Percentiles rank a stretch among this genome's conserved stretches.
Conservation (phyloP, 1,139 yeast genomes). For the Saccharomyces hybrid region DNA sequence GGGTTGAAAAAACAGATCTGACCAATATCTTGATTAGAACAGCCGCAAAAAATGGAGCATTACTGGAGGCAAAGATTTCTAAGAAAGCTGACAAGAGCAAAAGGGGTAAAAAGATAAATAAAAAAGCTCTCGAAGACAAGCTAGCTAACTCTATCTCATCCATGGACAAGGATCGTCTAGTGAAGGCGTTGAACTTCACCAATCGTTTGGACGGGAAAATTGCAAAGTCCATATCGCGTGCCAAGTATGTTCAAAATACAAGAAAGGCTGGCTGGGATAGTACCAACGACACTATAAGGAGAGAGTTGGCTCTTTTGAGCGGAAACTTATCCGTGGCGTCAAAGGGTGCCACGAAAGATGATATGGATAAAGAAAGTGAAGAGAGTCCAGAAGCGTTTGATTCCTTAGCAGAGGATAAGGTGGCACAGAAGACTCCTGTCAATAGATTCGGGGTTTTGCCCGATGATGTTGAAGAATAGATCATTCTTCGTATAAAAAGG, state of each 20-base stretch:
- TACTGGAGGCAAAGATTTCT: slow-evolving; percentile 50
- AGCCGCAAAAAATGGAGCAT: slow-evolving; percentile 53
- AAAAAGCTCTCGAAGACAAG: slow-evolving; percentile 32
- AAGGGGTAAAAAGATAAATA: slow-evolving; percentile 29
- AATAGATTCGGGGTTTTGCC: slow-evolving; percentile 44
- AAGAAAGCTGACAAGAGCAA: slow-evolving; percentile 35
- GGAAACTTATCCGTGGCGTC: background rate
- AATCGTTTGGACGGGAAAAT: slow-evolving; percentile 57
- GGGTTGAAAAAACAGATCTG: slow-evolving; percentile 50
- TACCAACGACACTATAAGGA: slow-evolving; percentile 45
- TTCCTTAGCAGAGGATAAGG: slow-evolving; percentile 7
- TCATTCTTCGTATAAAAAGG: background rate
- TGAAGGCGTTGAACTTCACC: slow-evolving; percentile 45
- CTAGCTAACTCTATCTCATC: slow-evolving; percentile 33
- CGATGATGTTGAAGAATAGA: slow-evolving; percentile 42
- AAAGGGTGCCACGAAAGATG: slow-evolving; percentile 4
- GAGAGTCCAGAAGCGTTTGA: slow-evolving; percentile 22
- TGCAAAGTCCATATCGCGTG: slow-evolving; percentile 54
- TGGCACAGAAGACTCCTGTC: slow-evolving; percentile 13
- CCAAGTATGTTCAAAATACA: slow-evolving; percentile 51
- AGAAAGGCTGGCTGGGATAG: slow-evolving; percentile 71
- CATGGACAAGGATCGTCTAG: slow-evolving; percentile 35
- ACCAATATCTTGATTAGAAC: slow-evolving; percentile 62
- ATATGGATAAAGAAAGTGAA: slow-evolving; percentile 26
- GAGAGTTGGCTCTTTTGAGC: slow-evolving; percentile 24